Evolutionary conservation across 169 alveolate genomes (phyloP), one percentile per base, ranked within the genome.

Genomic region (Plasmodium gallinaceum): DNA sequence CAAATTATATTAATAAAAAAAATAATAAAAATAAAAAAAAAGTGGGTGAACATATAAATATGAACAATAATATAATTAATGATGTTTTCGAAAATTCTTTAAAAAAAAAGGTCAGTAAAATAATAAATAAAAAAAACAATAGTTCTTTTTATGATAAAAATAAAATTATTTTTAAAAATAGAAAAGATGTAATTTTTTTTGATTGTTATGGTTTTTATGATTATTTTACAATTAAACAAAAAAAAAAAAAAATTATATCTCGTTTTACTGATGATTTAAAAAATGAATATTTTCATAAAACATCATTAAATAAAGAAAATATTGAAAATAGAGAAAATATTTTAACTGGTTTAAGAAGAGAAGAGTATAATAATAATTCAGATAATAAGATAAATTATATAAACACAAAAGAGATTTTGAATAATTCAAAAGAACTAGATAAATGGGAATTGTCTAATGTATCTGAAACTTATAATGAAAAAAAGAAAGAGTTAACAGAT

Each of bases 1-100:
- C 48, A 42, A 76, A 76, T 62, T 65, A 76, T 76, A 57, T 76
- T 65, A 76, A 37, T 24, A 64, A 37, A 64, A 64, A 6, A 32
- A 37, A 39, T 26, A 64, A 64, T 2, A 64, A 39, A 45, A 48
- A 69, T 46, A 45, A 46, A 14, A 45, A 69, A 7, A 68, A 68
- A 45, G 73, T 14, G 7, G 10, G n/a, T n/a, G n/a, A 68, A 5
- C 32, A 45, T 20, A 22, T 26, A 2, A 12, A 18, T 69, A 22
- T 52, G 16, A 7, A 52, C 12, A 52, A 52, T 14, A 12, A 52
- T 52, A 52, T 6, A 12, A 45, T 7, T 14, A 51, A 18, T 3
- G 20, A 51, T 51, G 22, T 14, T 14, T 16, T 5, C 26, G 62
- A 14, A 14, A 52, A 52, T 16, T 8, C 16, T 0, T 22, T 12